Evolutionary conservation across 345 rosid genomes (phyloP), one percentile per base, ranked within the genome.

Genomic region (Aquilaria yunnanensis): DNA sequence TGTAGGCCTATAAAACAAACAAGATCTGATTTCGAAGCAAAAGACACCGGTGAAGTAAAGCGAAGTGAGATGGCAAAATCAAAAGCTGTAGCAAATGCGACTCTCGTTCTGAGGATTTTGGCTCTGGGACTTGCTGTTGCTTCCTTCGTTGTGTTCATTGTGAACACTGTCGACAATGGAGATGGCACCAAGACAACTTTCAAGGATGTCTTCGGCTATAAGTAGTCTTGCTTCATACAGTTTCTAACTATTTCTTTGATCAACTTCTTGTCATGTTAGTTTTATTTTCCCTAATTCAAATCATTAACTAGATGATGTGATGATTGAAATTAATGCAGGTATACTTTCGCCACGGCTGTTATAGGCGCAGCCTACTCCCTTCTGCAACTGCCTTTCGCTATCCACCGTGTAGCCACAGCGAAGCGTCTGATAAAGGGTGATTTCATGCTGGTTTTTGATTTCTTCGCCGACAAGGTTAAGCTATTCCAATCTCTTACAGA

Each of bases 391-490:
- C 80, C 83, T 10, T 72, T 72, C 12, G 67, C 69, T 1, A 12
- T 65, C 12, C 58, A 72, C 71, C 50, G 60, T 14, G 67, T 51
- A 14, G 32, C 11, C 57, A 67, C 23, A 9, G 59, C 64, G 53
- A 75, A 75, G 62, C 69, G 77, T 60, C 23, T 75, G 68, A 52
- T 64, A 23, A 49, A 56, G 5, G 23, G 65, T 16, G 51, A 53
- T 1, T 51, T 37, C 64, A 52, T 66, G 62, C 71, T 67, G 5
- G 75, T 68, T 16, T 57, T 72, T 9, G 79, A 78, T 58, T 75
- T 78, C 50, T 74, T 72, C 12, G 75, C 60, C 1, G 77, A 78
- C 66, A 63, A 70, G 79, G 75, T 72, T 23, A 23, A 23, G 23
- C 23, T 23, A 23, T 23, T 23, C 23, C 23, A 23, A 23, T 23